Conservation (phyloP, 139 green algal genomes). For the Volvox reticuliferus region DNA sequence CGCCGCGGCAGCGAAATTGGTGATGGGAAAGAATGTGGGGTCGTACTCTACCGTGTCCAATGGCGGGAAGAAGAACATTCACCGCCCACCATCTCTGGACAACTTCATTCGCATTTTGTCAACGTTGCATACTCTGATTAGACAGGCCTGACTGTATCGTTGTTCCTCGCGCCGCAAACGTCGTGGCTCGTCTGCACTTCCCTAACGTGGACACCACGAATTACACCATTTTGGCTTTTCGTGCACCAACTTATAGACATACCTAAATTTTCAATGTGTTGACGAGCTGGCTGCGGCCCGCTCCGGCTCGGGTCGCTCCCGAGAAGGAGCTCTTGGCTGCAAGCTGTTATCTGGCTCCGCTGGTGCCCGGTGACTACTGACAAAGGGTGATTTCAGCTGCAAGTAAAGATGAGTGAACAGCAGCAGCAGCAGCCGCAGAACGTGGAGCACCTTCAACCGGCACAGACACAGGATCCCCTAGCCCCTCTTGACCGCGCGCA, state of each 20-base stretch:
- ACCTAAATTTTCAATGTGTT: not conserved
- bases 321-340: constrained; percentile 7
- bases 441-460: not conserved
- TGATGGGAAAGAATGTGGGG: no score
- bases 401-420: not conserved
- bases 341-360: not conserved
- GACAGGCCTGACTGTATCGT: not conserved
- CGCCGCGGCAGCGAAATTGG: no score
- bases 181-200: not conserved
- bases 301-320: not conserved
- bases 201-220: not conserved
- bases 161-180: not conserved
- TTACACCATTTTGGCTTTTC: not conserved
- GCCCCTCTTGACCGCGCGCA: not conserved
- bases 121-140: not conserved
- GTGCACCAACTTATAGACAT: not conserved
- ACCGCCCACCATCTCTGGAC: not conserved
- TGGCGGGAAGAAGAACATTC: not conserved
- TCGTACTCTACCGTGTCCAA: no score
- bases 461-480: not conserved
- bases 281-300: not conserved
- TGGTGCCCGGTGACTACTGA: not conserved
- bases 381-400: not conserved
- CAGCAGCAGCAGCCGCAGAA: constrained; percentile 9
- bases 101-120: not conserved